Percentiles rank a stretch among this genome's conserved stretches.
Evolutionary conservation across 108 stramenopile genomes (phyloP).

Genomic region (Nitzschia putrida): DNA sequence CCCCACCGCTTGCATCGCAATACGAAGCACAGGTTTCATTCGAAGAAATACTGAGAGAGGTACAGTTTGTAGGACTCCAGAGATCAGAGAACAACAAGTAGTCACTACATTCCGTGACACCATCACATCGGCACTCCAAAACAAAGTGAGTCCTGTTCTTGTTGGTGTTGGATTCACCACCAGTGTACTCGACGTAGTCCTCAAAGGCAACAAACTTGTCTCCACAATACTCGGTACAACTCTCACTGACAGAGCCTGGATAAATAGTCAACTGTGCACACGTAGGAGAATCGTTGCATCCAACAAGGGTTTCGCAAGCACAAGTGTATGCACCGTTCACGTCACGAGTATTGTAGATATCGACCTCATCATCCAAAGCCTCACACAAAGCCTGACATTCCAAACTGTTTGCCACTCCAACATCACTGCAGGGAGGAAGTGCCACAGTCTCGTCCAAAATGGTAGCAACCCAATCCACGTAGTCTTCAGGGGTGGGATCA

Average conservation of each 20-base stretch:
- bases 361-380: background rate
- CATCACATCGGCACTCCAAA: slow-evolving; percentile 24
- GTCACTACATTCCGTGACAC: slow-evolving; percentile 18
- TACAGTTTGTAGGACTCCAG: slow-evolving; percentile 1
- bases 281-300: slow-evolving; percentile 19
- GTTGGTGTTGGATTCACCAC: slow-evolving; percentile 6
- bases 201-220: background rate
- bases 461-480: background rate
- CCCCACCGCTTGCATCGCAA: slow-evolving; percentile 7
- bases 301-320: background rate
- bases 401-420: background rate
- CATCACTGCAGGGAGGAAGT: slow-evolving; percentile 7
- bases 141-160: slow-evolving; percentile 23
- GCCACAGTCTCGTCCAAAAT: slow-evolving; percentile 1
- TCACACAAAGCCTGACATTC: slow-evolving; percentile 10
- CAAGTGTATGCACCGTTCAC: slow-evolving; percentile 7
- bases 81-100: slow-evolving; percentile 27
- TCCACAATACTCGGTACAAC: slow-evolving; percentile 4
- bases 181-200: slow-evolving; percentile 21
- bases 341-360: slow-evolving; percentile 6
- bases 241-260: slow-evolving; percentile 12
- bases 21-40: slow-evolving; percentile 8
- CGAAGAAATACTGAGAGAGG: background rate
- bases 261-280: slow-evolving; percentile 18
- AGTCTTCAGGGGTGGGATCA: slow-evolving; percentile 16